Evolutionary conservation across 768 basidiomycete genomes (phyloP), one percentile per base, ranked within the genome.

Genomic region (Fomitopsis serialis): DNA sequence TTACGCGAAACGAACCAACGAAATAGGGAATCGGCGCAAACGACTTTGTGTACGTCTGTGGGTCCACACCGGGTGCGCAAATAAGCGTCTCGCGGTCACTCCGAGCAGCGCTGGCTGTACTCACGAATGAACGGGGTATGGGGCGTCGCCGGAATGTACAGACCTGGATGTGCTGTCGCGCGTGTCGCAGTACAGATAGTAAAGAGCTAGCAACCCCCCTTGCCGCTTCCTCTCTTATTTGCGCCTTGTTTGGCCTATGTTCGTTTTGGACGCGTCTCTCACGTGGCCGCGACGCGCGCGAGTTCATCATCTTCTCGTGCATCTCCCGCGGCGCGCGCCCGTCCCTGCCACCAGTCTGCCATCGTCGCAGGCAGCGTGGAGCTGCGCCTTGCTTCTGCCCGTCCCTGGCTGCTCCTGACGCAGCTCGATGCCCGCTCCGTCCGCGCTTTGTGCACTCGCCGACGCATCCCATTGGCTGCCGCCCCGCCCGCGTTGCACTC

Each of bases 221-320:
- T 32, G 35, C n/a, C 48, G 15, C 32, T 17, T 21, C 25, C 7
- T 32, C 47, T 54, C 48, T 55, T 70, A 56, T 72, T 72, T 73
- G 66, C 67, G 59, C 68, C 73, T 74, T 68, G 64, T 74, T 80
- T 79, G 72, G 74, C 61, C 59, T 66, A 75, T 70, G 79, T 84
- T 85, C 74, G 75, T 32, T 32, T 32, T 32, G 6, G 29, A 32
- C 29, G 29, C 29, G 29, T 11, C 29, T 11, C 29, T n/a, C n/a
- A n/a, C n/a, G n/a, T n/a, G n/a, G n/a, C n/a, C n/a, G n/a, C n/a
- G n/a, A n/a, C n/a, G n/a, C n/a, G n/a, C n/a, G n/a, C n/a, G n/a
- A n/a, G n/a, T n/a, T n/a, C n/a, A n/a, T n/a, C n/a, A n/a, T n/a
- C n/a, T n/a, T n/a, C n/a, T n/a, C n/a, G n/a, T n/a, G n/a, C n/a